These are phyloP conservation scores for Cyanodermella asteris DNA, from an alignment of 2,329 filamentous ascomycete genomes.

Conservation along the genomic window DNA sequence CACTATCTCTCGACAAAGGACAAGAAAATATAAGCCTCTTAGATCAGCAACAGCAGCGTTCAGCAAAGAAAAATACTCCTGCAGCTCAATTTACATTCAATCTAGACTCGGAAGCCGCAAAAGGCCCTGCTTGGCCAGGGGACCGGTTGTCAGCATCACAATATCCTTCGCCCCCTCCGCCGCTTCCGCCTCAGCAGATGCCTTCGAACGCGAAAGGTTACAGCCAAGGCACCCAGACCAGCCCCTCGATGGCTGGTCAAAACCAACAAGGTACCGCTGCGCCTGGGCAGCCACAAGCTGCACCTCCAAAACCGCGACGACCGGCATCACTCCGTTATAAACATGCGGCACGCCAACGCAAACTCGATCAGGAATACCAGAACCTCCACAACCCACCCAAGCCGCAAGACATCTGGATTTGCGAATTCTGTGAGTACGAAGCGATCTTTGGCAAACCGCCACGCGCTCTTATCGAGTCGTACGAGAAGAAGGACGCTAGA, in stretches of 20 bases:
- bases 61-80: constrained; percentile 36
- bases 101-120: constrained; percentile 73
- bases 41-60: constrained; percentile 41
- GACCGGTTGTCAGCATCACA: constrained; percentile 20
- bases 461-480: constrained; percentile 64
- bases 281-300: constrained; percentile 9
- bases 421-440: constrained; percentile 96
- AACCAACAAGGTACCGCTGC: constrained; percentile 16
- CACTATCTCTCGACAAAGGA: constrained; percentile 34
- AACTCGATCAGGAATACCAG: constrained; percentile 51
- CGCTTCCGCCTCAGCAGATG: constrained; percentile 13
- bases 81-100: constrained; percentile 89
- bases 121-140: constrained; percentile 54
- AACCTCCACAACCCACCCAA: constrained; percentile 54
- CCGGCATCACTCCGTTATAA: constrained; percentile 49
- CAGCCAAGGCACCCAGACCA: constrained; percentile 34
- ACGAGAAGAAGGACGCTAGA: constrained; percentile 82
- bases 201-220: constrained; percentile 18
- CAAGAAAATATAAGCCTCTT: constrained; percentile 63
- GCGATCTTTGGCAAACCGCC: constrained; percentile 80
- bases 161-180: constrained; percentile 13
- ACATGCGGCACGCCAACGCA: constrained; percentile 54
- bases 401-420: constrained; percentile 70
- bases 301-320: constrained; percentile 40
- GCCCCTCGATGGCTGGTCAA: constrained; percentile 23